Conservation (phyloP, 345 rosid genomes). For the Zanthoxylum bungeanum region DNA sequence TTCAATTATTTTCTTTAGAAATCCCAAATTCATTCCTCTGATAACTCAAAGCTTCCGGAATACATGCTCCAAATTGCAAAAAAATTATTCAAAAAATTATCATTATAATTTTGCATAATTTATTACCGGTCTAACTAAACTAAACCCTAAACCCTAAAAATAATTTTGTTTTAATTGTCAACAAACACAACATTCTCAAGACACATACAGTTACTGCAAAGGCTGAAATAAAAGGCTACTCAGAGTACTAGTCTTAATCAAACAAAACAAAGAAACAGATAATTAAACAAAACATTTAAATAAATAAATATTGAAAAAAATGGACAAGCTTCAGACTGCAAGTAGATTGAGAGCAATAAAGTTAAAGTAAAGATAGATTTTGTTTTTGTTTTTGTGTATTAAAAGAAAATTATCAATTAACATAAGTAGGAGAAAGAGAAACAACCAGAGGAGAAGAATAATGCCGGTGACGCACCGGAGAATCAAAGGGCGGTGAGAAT, state of each 20-base stretch:
- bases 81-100: too few relatives aligned
- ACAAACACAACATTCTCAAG: neutral
- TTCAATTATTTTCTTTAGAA: neutral
- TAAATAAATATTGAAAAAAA: neutral
- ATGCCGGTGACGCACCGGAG: constrained; percentile 8
- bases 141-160: neutral
- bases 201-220: neutral
- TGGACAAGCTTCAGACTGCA: neutral
- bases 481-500: constrained; percentile 11
- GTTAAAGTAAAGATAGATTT: neutral
- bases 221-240: too few relatives aligned
- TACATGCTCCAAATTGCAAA: neutral
- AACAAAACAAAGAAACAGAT: neutral
- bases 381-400: too few relatives aligned
- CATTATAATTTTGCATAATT: neutral
- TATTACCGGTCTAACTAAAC: neutral
- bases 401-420: constrained; percentile 5
- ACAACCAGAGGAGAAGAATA: constrained; percentile 6
- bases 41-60: neutral
- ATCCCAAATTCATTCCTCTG: neutral
- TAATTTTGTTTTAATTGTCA: neutral
- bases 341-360: neutral
- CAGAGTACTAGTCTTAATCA: neutral
- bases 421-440: constrained; percentile 16
- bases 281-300: neutral